Percentiles rank a stretch among this genome's conserved stretches.
Evolutionary conservation across 768 basidiomycete genomes (phyloP).

Genomic region (Cantharellus cinnabarinus): DNA sequence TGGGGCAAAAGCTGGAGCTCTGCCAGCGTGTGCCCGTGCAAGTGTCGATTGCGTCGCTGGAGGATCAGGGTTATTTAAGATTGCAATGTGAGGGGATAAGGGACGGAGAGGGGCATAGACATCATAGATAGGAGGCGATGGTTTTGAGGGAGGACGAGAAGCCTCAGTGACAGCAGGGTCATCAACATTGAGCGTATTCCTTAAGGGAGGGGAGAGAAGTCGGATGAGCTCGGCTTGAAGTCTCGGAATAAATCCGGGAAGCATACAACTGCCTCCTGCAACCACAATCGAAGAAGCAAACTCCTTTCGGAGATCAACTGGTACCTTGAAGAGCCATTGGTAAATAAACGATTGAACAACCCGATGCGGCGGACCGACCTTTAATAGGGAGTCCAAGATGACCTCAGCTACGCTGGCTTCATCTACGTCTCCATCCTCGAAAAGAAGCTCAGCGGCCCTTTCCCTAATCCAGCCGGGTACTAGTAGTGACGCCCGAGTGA

Average conservation of each 20-base stretch:
- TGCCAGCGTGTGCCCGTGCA: constrained; percentile 46
- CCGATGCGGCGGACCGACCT: constrained; percentile 25
- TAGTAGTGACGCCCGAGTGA: constrained; percentile 55
- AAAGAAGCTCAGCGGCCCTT: constrained; percentile 74
- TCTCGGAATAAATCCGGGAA: constrained; percentile 83
- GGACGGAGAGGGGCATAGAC: constrained; percentile 56
- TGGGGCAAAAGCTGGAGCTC: constrained; percentile 73
- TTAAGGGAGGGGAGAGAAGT: constrained; percentile 26
- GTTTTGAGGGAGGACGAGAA: not conserved
- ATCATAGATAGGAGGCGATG: constrained; percentile 26
- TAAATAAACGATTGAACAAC: not conserved
- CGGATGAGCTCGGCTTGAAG: constrained; percentile 60
- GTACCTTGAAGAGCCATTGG: constrained; percentile 33
- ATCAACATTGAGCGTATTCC: constrained; percentile 14
- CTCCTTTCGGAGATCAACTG: constrained; percentile 73
- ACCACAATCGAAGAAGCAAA: constrained; percentile 72
- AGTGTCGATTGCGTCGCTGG: constrained; percentile 24
- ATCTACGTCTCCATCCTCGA: constrained; percentile 77
- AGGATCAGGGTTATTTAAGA: constrained; percentile 69
- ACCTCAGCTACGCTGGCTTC: constrained; percentile 69
- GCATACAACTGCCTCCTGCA: constrained; percentile 73
- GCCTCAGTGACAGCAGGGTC: constrained; percentile 4
- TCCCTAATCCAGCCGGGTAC: constrained; percentile 94
- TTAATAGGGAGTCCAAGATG: constrained; percentile 57
- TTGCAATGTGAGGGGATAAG: constrained; percentile 50